phyloP scores from a whole-genome alignment of 1,284 basidiomycete species.

The Hymenochaete sp. region DNA sequence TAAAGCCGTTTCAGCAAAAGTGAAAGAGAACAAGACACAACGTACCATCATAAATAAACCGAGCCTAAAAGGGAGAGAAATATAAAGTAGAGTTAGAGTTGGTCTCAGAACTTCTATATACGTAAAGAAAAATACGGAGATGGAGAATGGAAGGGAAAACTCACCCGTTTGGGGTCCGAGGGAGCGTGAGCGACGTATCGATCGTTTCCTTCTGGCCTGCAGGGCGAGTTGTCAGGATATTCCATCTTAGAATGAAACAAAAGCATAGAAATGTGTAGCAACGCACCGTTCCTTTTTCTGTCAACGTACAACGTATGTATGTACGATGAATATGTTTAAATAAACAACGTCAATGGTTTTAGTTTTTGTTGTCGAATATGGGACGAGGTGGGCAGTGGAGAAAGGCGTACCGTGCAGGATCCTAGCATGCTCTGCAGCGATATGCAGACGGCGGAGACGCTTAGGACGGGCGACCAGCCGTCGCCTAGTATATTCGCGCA shows the following conservation, averaged over 20 bases:
- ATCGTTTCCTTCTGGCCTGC: slow-evolving; percentile 70
- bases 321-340: slow-evolving; percentile 13
- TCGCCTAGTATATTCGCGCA: slow-evolving; percentile 79
- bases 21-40: background rate
- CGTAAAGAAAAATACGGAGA: too few relatives aligned
- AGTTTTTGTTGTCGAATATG: background rate
- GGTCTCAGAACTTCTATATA: too few relatives aligned
- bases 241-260: background rate
- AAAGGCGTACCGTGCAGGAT: slow-evolving; percentile 61
- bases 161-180: slow-evolving; percentile 79
- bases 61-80: slow-evolving; percentile 38
- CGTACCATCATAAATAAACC: slow-evolving; percentile 69
- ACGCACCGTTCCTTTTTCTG: slow-evolving; percentile 20
- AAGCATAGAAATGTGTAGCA: background rate
- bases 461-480: slow-evolving; percentile 81
- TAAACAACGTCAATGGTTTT: too few relatives aligned
- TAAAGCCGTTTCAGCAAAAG: background rate
- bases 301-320: background rate
- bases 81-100: background rate
- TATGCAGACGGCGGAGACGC: slow-evolving; percentile 68
- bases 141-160: slow-evolving; percentile 18
- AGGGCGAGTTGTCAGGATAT: slow-evolving; percentile 13
- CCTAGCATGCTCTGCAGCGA: slow-evolving; percentile 83
- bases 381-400: background rate
- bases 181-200: slow-evolving; percentile 71